Conservation (phyloP, 2,329 filamentous ascomycete genomes). For the Ophiocordyceps polyrhachis-furcata region DNA sequence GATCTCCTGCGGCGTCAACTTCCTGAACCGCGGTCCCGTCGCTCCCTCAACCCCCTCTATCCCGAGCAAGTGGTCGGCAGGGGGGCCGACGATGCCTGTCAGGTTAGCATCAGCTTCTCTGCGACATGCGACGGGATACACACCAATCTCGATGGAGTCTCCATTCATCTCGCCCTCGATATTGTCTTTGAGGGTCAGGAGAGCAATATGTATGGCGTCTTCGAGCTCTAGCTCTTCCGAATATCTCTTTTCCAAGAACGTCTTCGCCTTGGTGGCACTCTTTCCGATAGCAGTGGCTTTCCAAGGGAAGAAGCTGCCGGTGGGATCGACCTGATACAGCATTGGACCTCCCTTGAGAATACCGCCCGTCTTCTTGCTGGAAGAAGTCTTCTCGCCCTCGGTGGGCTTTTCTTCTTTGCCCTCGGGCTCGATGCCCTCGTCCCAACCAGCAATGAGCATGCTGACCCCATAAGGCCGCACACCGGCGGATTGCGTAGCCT, state of each 20-base stretch:
- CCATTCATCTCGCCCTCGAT: conserved; percentile 99
- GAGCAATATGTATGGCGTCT: conserved; percentile 94
- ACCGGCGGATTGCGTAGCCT: conserved; percentile 94
- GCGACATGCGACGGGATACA: conserved; percentile 11
- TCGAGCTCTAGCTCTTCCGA: conserved; percentile 93
- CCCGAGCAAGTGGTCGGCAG: conserved; percentile 81
- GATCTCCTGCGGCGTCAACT: conserved; percentile 93
- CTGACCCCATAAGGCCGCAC: conserved; percentile 94
- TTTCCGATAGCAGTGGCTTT: conserved; percentile 98
- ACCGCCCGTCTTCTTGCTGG: conserved; percentile 75
- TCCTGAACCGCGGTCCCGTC: conserved; percentile 73
- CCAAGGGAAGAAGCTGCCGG: conserved; percentile 97
- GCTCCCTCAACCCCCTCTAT: conserved; percentile 78
- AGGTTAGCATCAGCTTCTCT: conserved; percentile 8
- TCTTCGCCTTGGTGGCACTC: conserved; percentile 95
- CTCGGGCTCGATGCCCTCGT: conserved; percentile 87
- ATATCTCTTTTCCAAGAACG: conserved; percentile 97
- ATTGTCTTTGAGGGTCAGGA: conserved; percentile 94
- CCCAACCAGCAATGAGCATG: conserved; percentile 90
- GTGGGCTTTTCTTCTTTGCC: conserved; percentile 38
- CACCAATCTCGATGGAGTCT: conserved; percentile 94
- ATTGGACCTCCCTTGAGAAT: conserved; percentile 92
- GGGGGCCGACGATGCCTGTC: conserved; percentile 80
- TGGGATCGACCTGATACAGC: conserved; percentile 98
- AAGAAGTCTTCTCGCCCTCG: conserved; percentile 45